These are phyloP conservation scores for Dipodascopsis uninucleata DNA, from an alignment of 805 yeast genomes.

Conservation along the genomic window DNA sequence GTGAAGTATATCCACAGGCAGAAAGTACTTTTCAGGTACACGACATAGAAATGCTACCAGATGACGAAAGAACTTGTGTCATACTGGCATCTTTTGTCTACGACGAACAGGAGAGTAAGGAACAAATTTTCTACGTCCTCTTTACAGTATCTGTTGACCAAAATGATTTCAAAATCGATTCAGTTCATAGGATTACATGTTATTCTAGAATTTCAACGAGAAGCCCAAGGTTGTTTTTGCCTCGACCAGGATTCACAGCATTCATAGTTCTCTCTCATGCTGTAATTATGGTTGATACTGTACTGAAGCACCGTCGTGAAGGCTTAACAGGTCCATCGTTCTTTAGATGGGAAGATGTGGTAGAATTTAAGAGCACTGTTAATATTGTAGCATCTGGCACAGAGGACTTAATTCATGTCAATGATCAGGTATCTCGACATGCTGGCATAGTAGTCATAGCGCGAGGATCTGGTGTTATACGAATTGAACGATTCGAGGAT, in stretches of 20 bases:
- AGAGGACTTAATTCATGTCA: slow-evolving; percentile 39
- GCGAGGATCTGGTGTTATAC: slow-evolving; percentile 56
- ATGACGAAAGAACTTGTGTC: slow-evolving; percentile 43
- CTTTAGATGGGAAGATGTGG: slow-evolving; percentile 76
- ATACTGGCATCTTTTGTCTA: slow-evolving; percentile 47
- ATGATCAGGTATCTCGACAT: slow-evolving; percentile 34
- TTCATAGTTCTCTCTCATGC: slow-evolving; percentile 58
- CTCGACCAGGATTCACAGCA: slow-evolving; percentile 57
- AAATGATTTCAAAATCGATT: slow-evolving; percentile 52
- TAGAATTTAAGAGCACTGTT: slow-evolving; percentile 53
- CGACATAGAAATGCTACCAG: slow-evolving; percentile 55
- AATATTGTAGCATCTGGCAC: slow-evolving; percentile 57
- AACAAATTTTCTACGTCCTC: slow-evolving; percentile 43
- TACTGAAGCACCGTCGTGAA: slow-evolving; percentile 37
- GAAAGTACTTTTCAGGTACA: slow-evolving; percentile 50
- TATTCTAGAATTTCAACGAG: slow-evolving; percentile 37
- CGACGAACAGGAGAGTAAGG: slow-evolving; percentile 31
- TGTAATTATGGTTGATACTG: slow-evolving; percentile 62
- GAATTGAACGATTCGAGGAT: slow-evolving; percentile 48
- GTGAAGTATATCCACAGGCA: slow-evolving; percentile 52
- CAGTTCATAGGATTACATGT: slow-evolving; percentile 63
- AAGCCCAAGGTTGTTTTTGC: slow-evolving; percentile 52
- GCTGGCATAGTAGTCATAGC: slow-evolving; percentile 51
- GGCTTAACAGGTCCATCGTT: slow-evolving; percentile 36
- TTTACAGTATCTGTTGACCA: slow-evolving; percentile 52